Evolutionary conservation across 768 basidiomycete species (phyloP), one percentile per base, ranked within the genome.

Genomic region (Pilatotrama ljubarskyi): DNA sequence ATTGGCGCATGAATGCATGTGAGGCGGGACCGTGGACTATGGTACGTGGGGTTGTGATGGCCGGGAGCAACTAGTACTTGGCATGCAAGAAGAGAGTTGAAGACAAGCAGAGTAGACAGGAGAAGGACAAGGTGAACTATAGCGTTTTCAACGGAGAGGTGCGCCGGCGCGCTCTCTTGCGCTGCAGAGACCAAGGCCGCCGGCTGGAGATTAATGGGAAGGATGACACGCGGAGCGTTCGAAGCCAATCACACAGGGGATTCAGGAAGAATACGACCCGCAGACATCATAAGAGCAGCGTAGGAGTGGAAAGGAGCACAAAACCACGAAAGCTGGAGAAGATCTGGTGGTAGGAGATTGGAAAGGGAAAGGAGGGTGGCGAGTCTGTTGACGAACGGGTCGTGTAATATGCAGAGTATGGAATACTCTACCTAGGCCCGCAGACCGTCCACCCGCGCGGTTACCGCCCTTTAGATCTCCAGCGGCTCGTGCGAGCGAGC

Each of bases 401-500:
- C 10, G 29, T 56, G 59, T 62, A 66, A 50, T 54, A 53, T 58
- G 59, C 37, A 42, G 47, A 38, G 44, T 51, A 52, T 59, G 51
- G 54, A 53, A 54, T 51, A 47, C 43, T 60, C 58, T 58, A 51
- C 42, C 51, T 36, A 48, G 52, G 24, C 50, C 47, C 32, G 40
- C 47, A 43, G 17, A 48, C 53, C 51, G 50, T 18, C 15, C 37
- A 15, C 37, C 29, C n/a, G 50, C 49, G 38, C 25, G 29, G 46
- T 15, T 26, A 13, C 43, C 20, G 40, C 35, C 50, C 51, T 48
- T 68, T 79, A 92, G 80, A 93, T 86, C 74, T 93, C 92, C 76
- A 93, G 74, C 40, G 90, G 90, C 78, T 94, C 90, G 77, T 92
- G 88, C 63, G 90, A 90, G 74, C 87, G 84, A 68, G 90, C 84